phyloP scores from a whole-genome alignment of 306 rosid genomes.

The Myrica gale region DNA sequence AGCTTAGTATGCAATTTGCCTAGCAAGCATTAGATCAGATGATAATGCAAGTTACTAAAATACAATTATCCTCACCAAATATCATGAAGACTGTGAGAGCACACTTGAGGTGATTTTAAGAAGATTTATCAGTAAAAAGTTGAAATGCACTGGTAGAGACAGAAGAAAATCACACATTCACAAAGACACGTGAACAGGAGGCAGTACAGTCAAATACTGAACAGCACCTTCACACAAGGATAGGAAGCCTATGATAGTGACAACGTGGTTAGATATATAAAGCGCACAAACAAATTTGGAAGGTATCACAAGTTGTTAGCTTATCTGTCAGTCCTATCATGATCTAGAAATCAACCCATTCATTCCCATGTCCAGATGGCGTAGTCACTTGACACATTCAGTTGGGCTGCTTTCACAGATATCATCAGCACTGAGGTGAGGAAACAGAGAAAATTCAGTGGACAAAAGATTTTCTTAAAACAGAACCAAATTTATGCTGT shows the following conservation, averaged over 20 bases:
- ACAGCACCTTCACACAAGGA: not conserved
- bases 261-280: not conserved
- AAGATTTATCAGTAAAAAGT: not conserved
- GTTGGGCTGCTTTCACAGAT: not conserved
- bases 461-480: not conserved
- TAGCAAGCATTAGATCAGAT: not conserved
- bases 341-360: slow-evolving; percentile 1
- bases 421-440: not conserved
- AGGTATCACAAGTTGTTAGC: not conserved
- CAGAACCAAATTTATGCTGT: not conserved
- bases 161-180: not conserved
- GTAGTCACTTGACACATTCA: not conserved
- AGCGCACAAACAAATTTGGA: too few species aligned
- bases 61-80: not conserved
- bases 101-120: not conserved
- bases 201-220: not conserved
- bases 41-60: not conserved
- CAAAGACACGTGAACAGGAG: not conserved
- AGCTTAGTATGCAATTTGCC: not conserved
- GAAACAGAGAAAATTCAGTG: not conserved
- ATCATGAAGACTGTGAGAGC: not conserved
- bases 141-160: not conserved
- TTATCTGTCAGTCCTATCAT: not conserved
- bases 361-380: not conserved
- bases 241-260: not conserved